These are phyloP conservation scores for Chlorella sp. DNA, from an alignment of 139 green algal genomes.

Conservation along the genomic window DNA sequence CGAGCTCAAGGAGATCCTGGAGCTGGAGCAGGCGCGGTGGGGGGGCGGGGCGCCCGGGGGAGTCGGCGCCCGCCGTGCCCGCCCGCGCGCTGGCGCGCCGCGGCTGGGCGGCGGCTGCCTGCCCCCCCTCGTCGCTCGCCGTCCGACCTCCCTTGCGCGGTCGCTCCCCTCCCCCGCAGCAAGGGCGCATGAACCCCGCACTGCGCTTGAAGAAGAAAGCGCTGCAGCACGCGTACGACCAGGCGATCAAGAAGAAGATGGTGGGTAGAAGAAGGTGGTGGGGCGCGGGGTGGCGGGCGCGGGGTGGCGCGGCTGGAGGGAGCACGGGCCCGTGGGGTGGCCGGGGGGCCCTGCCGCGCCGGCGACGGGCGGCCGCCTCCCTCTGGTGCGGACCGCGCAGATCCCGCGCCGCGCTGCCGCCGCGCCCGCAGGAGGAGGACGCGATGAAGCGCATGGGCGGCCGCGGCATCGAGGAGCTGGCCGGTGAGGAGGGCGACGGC, in stretches of 20 bases:
- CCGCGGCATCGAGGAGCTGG: slow-evolving; percentile 17
- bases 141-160: too few relatives aligned
- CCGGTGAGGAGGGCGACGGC: too few relatives aligned
- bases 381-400: too few relatives aligned
- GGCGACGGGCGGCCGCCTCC: too few relatives aligned
- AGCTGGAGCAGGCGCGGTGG: slow-evolving; percentile 69
- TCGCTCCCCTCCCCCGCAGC: too few relatives aligned
- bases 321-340: neutral
- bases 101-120: too few relatives aligned
- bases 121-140: too few relatives aligned
- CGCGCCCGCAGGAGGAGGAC: slow-evolving; percentile 14
- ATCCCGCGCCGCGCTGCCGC: too few relatives aligned
- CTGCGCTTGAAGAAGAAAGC: slow-evolving; percentile 83
- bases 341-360: too few relatives aligned
- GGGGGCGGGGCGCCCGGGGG: too few relatives aligned
- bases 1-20: slow-evolving; percentile 77
- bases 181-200: slow-evolving; percentile 50
- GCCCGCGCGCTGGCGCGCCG: too few relatives aligned
- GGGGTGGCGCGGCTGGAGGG: neutral
- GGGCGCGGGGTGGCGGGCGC: neutral
- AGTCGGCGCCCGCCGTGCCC: too few relatives aligned
- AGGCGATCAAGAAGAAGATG: slow-evolving; percentile 77
- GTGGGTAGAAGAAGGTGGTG: slow-evolving; percentile 47
- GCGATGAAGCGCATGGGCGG: slow-evolving; percentile 8
- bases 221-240: slow-evolving; percentile 82